Percentiles rank a stretch among this genome's conserved stretches.
Conservation (phyloP, 176 grass and related monocot species). For the Olyra latifolia region DNA sequence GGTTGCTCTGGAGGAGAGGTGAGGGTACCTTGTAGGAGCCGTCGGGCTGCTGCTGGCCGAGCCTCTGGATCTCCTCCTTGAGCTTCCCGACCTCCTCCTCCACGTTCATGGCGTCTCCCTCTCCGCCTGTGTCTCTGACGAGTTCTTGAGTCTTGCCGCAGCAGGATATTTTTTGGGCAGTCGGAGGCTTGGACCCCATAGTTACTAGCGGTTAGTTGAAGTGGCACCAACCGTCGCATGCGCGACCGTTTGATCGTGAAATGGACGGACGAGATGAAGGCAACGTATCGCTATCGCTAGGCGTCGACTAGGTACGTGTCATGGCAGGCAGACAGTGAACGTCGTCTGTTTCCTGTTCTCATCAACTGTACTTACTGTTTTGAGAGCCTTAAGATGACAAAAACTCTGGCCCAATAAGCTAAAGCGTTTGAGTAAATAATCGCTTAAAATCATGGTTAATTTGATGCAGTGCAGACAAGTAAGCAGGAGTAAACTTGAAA, state of each 20-base stretch:
- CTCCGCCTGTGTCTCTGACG: background rate
- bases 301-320: background rate
- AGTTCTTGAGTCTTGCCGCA: constrained; percentile 26
- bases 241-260: constrained; percentile 1
- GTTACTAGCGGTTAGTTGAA: background rate
- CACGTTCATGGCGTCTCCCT: constrained; percentile 69
- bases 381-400: no score
- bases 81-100: constrained; percentile 91
- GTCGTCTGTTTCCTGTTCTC: no score
- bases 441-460: no score
- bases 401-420: no score
- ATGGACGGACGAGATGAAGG: background rate
- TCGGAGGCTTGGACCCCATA: background rate
- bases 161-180: constrained; percentile 28
- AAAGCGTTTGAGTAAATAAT: no score
- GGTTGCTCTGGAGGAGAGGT: background rate
- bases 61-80: constrained; percentile 93
- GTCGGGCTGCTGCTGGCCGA: constrained; percentile 70
- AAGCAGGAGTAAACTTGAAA: background rate
- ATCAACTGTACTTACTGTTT: no score
- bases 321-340: background rate
- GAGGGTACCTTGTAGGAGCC: constrained; percentile 77
- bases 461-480: no score
- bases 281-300: background rate
- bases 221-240: background rate